A percentile compares a stretch with the other conserved stretches of the same genome.
These are phyloP conservation scores for Chrysoporthe cubensis DNA, from an alignment of 2,329 filamentous ascomycete species.

Conservation along the genomic window DNA sequence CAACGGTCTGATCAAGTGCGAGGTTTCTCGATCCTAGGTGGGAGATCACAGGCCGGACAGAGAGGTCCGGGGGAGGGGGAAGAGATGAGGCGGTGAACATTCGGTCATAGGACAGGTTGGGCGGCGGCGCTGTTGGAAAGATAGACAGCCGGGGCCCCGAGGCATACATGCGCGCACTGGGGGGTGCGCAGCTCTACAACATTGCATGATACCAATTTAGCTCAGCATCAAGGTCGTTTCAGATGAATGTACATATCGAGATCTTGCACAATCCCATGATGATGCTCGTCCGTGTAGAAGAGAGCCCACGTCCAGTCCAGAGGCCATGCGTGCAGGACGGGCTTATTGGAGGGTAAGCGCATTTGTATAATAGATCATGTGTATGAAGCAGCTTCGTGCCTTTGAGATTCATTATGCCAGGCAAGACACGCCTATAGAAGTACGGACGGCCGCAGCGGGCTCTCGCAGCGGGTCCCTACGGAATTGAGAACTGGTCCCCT, in stretches of 20 bases:
- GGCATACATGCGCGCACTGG: not conserved
- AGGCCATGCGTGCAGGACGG: not conserved
- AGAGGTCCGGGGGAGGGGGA: not conserved
- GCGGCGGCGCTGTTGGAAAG: not conserved
- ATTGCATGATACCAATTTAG: conserved; percentile 7
- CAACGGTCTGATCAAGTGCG: conserved; percentile 95
- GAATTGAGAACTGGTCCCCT: not conserved
- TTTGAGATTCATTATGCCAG: too few species aligned
- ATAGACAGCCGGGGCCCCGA: not conserved
- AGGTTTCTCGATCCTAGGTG: conserved; percentile 65
- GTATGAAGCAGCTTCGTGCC: too few species aligned
- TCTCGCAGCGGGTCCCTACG: not conserved
- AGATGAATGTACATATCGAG: not conserved
- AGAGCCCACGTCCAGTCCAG: not conserved
- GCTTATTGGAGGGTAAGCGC: too few species aligned
- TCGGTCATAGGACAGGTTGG: too few species aligned
- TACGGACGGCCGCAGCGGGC: not conserved
- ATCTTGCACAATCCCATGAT: not conserved
- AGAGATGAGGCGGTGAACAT: not conserved
- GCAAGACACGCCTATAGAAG: too few species aligned
- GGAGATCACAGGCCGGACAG: not conserved
- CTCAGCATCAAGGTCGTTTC: not conserved
- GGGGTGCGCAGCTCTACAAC: not conserved
- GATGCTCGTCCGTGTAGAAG: too few species aligned
- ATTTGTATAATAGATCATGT: too few species aligned